phyloP scores from a whole-genome alignment of 2,329 filamentous ascomycete genomes.

The Raffaelea albimanens region DNA sequence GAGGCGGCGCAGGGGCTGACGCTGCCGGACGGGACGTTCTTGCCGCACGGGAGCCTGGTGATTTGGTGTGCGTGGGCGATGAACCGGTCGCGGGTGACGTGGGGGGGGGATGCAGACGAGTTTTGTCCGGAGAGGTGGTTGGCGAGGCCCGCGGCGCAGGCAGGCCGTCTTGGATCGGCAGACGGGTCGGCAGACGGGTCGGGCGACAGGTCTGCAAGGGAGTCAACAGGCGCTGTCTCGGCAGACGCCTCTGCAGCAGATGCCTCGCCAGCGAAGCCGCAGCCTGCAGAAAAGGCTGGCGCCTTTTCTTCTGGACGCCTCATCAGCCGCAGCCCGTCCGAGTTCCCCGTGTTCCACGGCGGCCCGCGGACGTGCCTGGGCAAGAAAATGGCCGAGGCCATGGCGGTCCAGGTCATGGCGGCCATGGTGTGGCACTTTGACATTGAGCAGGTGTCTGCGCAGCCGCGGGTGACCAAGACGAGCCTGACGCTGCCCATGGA shows the following conservation, averaged over 20 bases:
- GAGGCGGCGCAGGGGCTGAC: slow-evolving; percentile 30
- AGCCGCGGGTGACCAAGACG: slow-evolving; percentile 41
- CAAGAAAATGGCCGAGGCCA: slow-evolving; percentile 54
- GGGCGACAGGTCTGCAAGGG: too few species aligned
- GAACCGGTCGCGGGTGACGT: slow-evolving; percentile 45
- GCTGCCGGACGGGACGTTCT: slow-evolving; percentile 50
- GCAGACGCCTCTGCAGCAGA: too few species aligned
- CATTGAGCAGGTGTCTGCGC: slow-evolving; percentile 28
- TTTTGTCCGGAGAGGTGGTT: slow-evolving; percentile 53
- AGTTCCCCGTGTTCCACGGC: slow-evolving; percentile 58
- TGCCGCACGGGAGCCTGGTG: slow-evolving; percentile 44
- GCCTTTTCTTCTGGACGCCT: slow-evolving; percentile 23
- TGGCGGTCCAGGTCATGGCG: slow-evolving; percentile 47
- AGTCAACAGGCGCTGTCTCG: too few species aligned
- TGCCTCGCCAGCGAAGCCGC: too few species aligned
- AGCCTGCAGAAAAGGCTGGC: too few species aligned
- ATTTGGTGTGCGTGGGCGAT: slow-evolving; percentile 58
- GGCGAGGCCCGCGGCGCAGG: slow-evolving; percentile 13
- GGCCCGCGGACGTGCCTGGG: slow-evolving; percentile 52
- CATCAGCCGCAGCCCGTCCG: slow-evolving; percentile 36
- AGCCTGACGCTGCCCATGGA: slow-evolving; percentile 57
- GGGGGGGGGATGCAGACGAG: slow-evolving; percentile 44
- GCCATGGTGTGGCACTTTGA: slow-evolving; percentile 40
- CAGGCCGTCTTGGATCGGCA: slow-evolving; percentile 16
- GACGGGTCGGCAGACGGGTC: too few species aligned